Conservation (phyloP, 495 filamentous ascomycete species). For the Hypoxylon intermedium region DNA sequence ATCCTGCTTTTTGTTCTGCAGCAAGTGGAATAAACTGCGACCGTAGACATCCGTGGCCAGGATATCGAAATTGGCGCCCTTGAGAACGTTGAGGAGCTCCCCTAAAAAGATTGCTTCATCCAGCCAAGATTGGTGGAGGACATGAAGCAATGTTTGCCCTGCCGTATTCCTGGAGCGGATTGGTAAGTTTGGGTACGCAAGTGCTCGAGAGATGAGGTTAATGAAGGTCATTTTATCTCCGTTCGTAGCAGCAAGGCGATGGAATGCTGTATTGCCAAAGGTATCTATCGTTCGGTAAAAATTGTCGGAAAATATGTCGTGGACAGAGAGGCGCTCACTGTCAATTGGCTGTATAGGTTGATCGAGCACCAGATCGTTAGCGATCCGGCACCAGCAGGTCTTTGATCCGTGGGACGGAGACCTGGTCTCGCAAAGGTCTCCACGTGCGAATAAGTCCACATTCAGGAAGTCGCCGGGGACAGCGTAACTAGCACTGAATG, state of each 20-base stretch:
- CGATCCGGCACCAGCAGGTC: constrained; percentile 52
- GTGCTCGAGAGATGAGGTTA: constrained; percentile 34
- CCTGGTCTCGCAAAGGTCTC: constrained; percentile 38
- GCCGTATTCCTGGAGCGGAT: constrained; percentile 47
- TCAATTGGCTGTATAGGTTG: constrained; percentile 25
- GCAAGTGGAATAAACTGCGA: constrained; percentile 53
- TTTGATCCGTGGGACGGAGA: constrained; percentile 42
- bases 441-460: constrained; percentile 29
- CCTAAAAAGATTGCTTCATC: constrained; percentile 32
- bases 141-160: constrained; percentile 58
- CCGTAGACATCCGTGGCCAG: constrained; percentile 53
- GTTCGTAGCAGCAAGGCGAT: constrained; percentile 47
- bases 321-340: neutral
- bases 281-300: constrained; percentile 39
- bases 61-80: constrained; percentile 40
- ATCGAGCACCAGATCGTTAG: constrained; percentile 25
- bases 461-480: constrained; percentile 53
- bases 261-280: constrained; percentile 56
- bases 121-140: constrained; percentile 51
- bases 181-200: constrained; percentile 12
- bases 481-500: constrained; percentile 23
- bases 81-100: constrained; percentile 40
- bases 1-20: constrained; percentile 25
- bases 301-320: constrained; percentile 18
- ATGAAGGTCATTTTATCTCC: constrained; percentile 42